Conservation (phyloP, 441 rosid species). For the Pelargonium citronellum region DNA sequence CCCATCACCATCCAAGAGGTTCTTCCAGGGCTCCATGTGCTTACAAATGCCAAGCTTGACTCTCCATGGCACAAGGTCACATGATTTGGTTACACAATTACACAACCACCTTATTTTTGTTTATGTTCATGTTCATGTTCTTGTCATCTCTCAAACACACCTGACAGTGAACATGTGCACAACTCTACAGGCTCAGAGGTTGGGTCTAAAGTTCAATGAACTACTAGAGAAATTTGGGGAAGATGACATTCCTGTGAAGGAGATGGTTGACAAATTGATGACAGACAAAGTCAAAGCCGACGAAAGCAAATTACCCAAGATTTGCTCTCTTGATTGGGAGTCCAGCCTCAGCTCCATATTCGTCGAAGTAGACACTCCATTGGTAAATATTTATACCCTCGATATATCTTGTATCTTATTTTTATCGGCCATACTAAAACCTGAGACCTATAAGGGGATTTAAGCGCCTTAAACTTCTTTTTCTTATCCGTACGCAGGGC, state of each 20-base stretch:
- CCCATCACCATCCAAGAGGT: conserved; percentile 41
- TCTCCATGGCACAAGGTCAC: conserved; percentile 69
- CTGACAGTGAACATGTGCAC: too few relatives aligned
- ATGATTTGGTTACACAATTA: too few relatives aligned
- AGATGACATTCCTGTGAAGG: conserved; percentile 38
- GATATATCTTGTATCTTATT: too few relatives aligned
- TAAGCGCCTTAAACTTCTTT: too few relatives aligned
- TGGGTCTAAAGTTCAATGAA: conserved; percentile 38
- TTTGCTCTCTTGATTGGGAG: conserved; percentile 56
- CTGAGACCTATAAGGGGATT: too few relatives aligned
- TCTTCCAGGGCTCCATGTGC: conserved; percentile 61
- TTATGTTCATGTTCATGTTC: too few relatives aligned
- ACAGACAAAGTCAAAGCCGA: conserved; percentile 49
- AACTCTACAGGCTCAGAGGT: conserved; percentile 37
- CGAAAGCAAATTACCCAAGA: conserved; percentile 44
- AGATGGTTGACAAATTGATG: conserved; percentile 49
- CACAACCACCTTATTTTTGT: too few relatives aligned
- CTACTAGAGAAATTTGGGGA: conserved; percentile 34
- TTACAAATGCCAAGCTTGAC: conserved; percentile 62
- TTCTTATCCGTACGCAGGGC: conserved; percentile 34
- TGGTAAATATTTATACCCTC: conserved; percentile 27
- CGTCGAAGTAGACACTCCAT: conserved; percentile 50
- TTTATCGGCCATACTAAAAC: too few relatives aligned
- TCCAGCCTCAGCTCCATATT: conserved; percentile 51
- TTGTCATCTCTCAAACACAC: too few relatives aligned